Evolutionary conservation across 2,329 filamentous ascomycete species (phyloP), one percentile per base, ranked within the genome.

Genomic region (Fusarium cicatricum): DNA sequence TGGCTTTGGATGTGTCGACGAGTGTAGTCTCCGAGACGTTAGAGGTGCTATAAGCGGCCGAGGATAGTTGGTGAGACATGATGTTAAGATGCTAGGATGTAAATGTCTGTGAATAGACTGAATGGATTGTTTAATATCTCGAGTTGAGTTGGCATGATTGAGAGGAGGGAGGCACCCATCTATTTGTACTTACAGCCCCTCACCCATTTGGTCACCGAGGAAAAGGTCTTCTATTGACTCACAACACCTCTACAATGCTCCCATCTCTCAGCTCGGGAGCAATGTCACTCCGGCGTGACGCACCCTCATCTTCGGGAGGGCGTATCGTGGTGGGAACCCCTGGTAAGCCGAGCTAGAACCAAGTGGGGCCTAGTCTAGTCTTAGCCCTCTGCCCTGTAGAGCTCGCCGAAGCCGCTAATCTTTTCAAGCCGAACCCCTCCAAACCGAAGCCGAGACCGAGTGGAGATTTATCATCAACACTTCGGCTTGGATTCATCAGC

Each of bases 1-100:
- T 39, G 41, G 41, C 33, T 41, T 58, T 66, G 28, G 58, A 47
- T 23, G 59, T 39, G 44, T 59, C 62, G 34, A 69, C 64, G 12
- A 69, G 66, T 14, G 66, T 69, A 31, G 55, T 51, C 17, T 69
- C 66, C 1, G 66, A 69, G 43, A 62, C 49, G 44, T 68, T 69
- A 38, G 60, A 29, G 15, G 45, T 44, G 32, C 40, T 51, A 40
- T 68, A 69, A 36, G 64, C 47, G 26, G 54, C 37, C 36, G 65
- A 64, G 37, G 38, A 59, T 48, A 46, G 54, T 37, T 56, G 55
- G 48, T 51, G 53, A 34, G 66, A 59, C 66, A 68, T 69, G 52
- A 10, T 42, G 17, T 36, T 45, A 33, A 31, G 6, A 16, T 31
- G 32, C 14, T 23, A 7, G 39, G 23, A 14, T 23, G 5, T 12